Base-by-base conservation (phyloP, 2,329 filamentous ascomycete genomes). In the Basipetospora chlamydospora region DNA sequence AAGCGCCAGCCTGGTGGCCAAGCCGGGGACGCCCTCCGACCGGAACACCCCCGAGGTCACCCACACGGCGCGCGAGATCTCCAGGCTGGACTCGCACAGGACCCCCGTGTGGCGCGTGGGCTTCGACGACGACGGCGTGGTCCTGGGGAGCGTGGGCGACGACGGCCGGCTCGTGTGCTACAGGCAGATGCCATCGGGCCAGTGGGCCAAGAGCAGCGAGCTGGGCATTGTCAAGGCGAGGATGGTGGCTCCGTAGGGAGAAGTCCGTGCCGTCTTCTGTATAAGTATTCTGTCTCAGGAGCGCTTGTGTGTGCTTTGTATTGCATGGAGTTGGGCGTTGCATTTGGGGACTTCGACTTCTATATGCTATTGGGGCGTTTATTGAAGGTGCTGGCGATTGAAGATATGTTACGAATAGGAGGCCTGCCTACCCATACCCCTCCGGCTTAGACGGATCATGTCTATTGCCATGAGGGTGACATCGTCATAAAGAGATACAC, bases 81-180 rank as follows among this genome's bases (percentile, higher is more conserved):
- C 77, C 7, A 72, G 69, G 47, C 66, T 87, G 7, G 73, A 77
- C 34, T 71, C 67, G 36, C 74, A 82, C 49, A 69, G 73, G 34
- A 77, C 73, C 13, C 79, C 79, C 2, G 78, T 85, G 2, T 88
- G 81, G 81, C 64, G 79, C 16, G 74, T 87, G 3, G 70, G 70
- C 1, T 88, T 86, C 46, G 73, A 77, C 46, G 67, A 70, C 37
- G 65, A 74, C 59, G 80, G 80, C 4, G 79, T 84, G 53, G 67
- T 87, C 10, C 60, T 88, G 6, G 75, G 81, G 2, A 80, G 77
- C 28, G 81, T 80, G 2, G 81, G 81, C 3, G 82, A 88, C 44
- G 80, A 87, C 52, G 82, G 80, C 9, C 71, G 65, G 50, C 49
- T 79, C 40, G 56, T 75, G 47, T 72, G 73, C 42, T 78, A 74